Evolutionary conservation across 371 early-diverging fungal species (phyloP), one percentile per base, ranked within the genome.

Genomic region (Blastocladiella emersonii): DNA sequence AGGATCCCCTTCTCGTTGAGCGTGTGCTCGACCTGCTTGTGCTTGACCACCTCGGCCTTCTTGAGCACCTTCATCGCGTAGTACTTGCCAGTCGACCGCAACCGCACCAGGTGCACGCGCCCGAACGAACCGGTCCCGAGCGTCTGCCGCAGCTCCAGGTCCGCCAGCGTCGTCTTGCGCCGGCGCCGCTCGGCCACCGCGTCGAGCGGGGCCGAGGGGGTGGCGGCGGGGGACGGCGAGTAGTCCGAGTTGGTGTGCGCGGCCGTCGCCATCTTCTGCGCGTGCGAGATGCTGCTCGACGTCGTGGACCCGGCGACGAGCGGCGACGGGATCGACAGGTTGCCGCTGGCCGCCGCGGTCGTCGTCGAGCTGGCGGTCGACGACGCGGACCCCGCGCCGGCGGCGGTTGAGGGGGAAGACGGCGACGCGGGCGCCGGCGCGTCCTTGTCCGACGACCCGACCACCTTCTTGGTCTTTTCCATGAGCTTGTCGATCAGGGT

Each of bases 11-110:
- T 91, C 73, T 99, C 99, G 64, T 90, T 91, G 68, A 90, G 88
- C 70, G 95, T 87, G 74, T 98, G 98, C 74, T 95, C 92, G 6
- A 93, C 93, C 71, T 96, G 97, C 74, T 93, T 91, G 45, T 92
- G 78, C 57, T 90, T 81, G 13, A 96, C 92, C 4, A 96, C 88
- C 67, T 92, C 91, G 39, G 83, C 72, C 72, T 96, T 96, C 69
- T 89, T 89, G 67, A 96, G 75, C 34, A 92, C 91, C 72, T 96
- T 96, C 87, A 95, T 88, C 7, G 97, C 95, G 73, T 87, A 93
- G 78, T 79, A 94, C 62, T 85, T 78, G 63, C 78, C 78, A n/a
- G 77, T 78, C 10, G 72, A 60, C 63, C 76, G 78, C 64, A 79
- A 85, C 65, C 83, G 80, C 55, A 88, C 77, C 51, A 96, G 78